Percentiles rank a stretch among this genome's conserved stretches.
Evolutionary conservation across 176 grass and related monocot species (phyloP).

Genomic region (Guadua angustifolia): DNA sequence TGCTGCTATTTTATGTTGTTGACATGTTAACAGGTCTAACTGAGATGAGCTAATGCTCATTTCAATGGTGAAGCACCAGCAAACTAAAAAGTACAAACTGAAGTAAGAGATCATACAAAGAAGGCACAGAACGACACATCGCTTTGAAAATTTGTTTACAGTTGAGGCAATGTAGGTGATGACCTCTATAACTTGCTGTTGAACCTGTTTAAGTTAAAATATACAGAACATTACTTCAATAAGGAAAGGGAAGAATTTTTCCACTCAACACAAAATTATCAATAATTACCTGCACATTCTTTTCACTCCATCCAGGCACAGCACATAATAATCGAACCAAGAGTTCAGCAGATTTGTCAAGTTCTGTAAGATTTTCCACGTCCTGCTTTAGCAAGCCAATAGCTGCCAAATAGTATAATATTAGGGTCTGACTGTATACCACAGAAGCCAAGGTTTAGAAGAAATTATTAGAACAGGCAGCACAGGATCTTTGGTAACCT

Average conservation of each 20-base stretch:
- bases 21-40: neutral
- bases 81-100: slow-evolving; percentile 16
- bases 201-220: slow-evolving; percentile 78
- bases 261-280: slow-evolving; percentile 28
- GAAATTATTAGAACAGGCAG: neutral
- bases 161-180: slow-evolving; percentile 77
- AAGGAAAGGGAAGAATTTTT: neutral
- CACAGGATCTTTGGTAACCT: slow-evolving; percentile 53
- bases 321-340: slow-evolving; percentile 90
- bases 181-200: slow-evolving; percentile 93
- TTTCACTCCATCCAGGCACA: slow-evolving; percentile 95
- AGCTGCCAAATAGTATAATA: slow-evolving; percentile 58
- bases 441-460: neutral
- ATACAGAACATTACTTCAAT: slow-evolving; percentile 9
- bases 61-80: neutral
- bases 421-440: slow-evolving; percentile 7
- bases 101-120: slow-evolving; percentile 57
- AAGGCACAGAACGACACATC: slow-evolving; percentile 87
- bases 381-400: slow-evolving; percentile 84
- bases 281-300: slow-evolving; percentile 87
- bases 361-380: slow-evolving; percentile 74
- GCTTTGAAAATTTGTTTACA: slow-evolving; percentile 87
- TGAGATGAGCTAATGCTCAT: neutral
- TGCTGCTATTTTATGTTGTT: neutral
- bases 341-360: slow-evolving; percentile 81